Conservation (phyloP, 345 rosid species). For the Hibiscus trionum region DNA sequence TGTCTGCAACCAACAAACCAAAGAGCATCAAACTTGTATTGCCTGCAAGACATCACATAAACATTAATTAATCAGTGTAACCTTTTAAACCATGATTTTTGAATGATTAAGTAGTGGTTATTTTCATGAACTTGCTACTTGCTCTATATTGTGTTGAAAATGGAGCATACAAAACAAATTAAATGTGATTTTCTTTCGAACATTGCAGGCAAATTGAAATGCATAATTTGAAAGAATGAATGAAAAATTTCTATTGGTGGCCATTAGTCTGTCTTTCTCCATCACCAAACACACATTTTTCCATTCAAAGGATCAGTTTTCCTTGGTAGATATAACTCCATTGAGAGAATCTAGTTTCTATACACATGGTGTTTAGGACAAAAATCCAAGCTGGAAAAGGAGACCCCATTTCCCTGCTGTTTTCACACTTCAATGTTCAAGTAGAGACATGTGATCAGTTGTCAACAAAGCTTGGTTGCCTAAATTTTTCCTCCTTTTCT, state of each 20-base stretch:
- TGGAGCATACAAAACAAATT: not conserved
- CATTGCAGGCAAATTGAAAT: not conserved
- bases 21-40: not conserved
- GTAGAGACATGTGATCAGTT: not conserved
- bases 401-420: not conserved
- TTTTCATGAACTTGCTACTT: too few relatives aligned
- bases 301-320: not conserved
- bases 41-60: too few relatives aligned
- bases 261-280: not conserved
- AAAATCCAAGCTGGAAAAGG: not conserved
- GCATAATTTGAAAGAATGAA: not conserved
- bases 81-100: too few relatives aligned
- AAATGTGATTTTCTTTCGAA: not conserved
- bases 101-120: not conserved
- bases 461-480: not conserved
- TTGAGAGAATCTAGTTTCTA: not conserved
- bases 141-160: too few relatives aligned
- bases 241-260: not conserved
- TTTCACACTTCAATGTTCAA: not conserved
- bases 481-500: not conserved
- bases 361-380: not conserved
- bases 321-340: not conserved
- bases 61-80: too few relatives aligned
- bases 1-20: not conserved
- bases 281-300: not conserved